Conservation (phyloP, 805 yeast genomes). For the Candida maris region DNA sequence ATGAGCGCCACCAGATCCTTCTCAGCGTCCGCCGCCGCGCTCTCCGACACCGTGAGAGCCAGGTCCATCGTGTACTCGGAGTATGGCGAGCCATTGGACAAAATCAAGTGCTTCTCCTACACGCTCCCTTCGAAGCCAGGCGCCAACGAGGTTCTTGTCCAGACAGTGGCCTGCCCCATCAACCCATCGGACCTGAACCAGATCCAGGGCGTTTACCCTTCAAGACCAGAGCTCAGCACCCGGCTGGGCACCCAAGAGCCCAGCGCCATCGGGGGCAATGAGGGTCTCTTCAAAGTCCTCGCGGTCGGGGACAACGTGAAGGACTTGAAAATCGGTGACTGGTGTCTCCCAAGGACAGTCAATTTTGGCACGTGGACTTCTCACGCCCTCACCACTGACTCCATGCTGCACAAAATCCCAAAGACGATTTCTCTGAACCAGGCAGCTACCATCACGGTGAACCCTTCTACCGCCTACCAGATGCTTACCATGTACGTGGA, state of each 20-base stretch:
- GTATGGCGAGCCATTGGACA: constrained; percentile 66
- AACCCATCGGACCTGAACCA: constrained; percentile 91
- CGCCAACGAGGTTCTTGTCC: constrained; percentile 51
- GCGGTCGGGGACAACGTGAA: constrained; percentile 56
- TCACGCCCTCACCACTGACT: constrained; percentile 54
- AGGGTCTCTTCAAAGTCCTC: constrained; percentile 86
- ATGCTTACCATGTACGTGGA: constrained; percentile 70
- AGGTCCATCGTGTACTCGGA: constrained; percentile 64
- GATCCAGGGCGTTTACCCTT: constrained; percentile 81
- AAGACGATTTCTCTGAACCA: constrained; percentile 50
- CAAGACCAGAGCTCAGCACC: constrained; percentile 57
- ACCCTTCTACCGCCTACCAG: constrained; percentile 89
- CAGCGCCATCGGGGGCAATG: constrained; percentile 87
- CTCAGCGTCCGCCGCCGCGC: constrained; percentile 2
- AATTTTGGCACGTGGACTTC: constrained; percentile 95
- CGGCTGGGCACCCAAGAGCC: constrained; percentile 59
- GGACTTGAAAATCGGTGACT: constrained; percentile 64
- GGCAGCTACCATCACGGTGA: constrained; percentile 89
- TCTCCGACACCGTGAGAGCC: constrained; percentile 29
- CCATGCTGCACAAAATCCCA: constrained; percentile 56
- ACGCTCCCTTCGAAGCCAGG: constrained; percentile 43
- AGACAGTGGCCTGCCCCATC: constrained; percentile 75
- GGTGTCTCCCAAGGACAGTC: constrained; percentile 76
- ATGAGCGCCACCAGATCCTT: constrained; percentile 4
- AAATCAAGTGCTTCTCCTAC: constrained; percentile 49